Base-by-base conservation (phyloP, 495 filamentous ascomycete species). In the Penicillium maclennaniae region DNA sequence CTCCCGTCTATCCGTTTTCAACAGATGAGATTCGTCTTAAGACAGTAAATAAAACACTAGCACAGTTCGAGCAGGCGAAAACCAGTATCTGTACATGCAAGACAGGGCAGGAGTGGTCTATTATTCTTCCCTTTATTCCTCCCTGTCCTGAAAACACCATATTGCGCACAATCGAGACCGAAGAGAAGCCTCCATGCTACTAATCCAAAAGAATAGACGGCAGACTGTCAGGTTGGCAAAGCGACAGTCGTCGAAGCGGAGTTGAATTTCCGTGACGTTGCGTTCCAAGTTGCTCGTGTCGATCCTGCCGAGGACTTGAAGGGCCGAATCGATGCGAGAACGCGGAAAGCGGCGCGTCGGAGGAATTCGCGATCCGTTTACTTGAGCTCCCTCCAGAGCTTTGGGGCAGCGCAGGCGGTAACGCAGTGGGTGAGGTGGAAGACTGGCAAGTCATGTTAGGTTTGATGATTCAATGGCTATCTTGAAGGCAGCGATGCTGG, bases 361-460 rank as follows among this genome's bases (percentile, higher is more conserved):
- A 54, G 41, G 14, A 43, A 60, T 50, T 21, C 47, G 27, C 41
- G 63, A 68, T 49, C 62, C 51, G 50, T 75, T 81, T 92, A 98
- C 79, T 95, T 95, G 67, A 97, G 86, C 65, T 81, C 69, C 52
- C 84, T 81, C 80, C 87, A 98, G 67, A 98, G 86, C 85, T 95
- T 96, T 60, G 93, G 95, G 38, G 92, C 95, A 48, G 93, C 93
- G 69, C 92, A 97, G 68, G 84, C 72, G 63, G 80, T 86, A 49
- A 91, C 89, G 76, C 93, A 98, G 79, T 97, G 93, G 59, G 87
- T 82, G 62, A 97, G 86, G 75, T 98, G 93, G 86, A 98, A 98
- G 83, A 96, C 93, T 98, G 45, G 40, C 21, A 27, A 17, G 27
- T 41, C n/a, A 46, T 54, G 45, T 60, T 47, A 62, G 53, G n/a